These are phyloP conservation scores for Podospora pseudocomata DNA, from an alignment of 495 filamentous ascomycete genomes.

Conservation along the genomic window DNA sequence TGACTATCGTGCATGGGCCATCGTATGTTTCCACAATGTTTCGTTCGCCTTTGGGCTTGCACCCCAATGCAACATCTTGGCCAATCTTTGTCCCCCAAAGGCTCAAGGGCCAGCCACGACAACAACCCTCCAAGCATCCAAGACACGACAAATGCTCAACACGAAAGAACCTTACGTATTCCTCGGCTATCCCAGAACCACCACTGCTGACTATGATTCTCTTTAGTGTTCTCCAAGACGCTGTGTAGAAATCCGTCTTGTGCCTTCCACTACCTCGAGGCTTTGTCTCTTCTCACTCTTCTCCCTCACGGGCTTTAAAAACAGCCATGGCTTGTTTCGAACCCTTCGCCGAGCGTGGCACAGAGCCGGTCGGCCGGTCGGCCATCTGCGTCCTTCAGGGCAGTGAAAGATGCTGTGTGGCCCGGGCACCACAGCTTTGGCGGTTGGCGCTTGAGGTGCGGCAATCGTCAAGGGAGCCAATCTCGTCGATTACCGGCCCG, in stretches of 20 bases:
- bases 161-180: neutral
- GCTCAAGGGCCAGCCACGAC: neutral
- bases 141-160: neutral
- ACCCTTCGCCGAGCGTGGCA: conserved; percentile 14
- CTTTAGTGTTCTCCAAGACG: neutral
- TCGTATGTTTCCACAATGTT: conserved; percentile 1
- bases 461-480: neutral
- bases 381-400: neutral
- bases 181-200: neutral
- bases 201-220: neutral
- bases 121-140: neutral
- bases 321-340: conserved; percentile 16
- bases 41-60: neutral
- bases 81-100: neutral
- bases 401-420: neutral
- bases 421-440: neutral
- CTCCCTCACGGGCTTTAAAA: conserved; percentile 2
- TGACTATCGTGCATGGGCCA: conserved; percentile 2
- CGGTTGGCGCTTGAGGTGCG: neutral
- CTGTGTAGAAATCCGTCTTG: neutral
- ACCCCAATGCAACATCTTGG: conserved; percentile 1
- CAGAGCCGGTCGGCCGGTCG: conserved; percentile 5
- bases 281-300: neutral
- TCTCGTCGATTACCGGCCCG: conserved; percentile 6
- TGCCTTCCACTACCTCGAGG: neutral